These are phyloP conservation scores for Bolboschoenus planiculmis DNA, from an alignment of 176 grass and related monocot genomes.

Conservation along the genomic window DNA sequence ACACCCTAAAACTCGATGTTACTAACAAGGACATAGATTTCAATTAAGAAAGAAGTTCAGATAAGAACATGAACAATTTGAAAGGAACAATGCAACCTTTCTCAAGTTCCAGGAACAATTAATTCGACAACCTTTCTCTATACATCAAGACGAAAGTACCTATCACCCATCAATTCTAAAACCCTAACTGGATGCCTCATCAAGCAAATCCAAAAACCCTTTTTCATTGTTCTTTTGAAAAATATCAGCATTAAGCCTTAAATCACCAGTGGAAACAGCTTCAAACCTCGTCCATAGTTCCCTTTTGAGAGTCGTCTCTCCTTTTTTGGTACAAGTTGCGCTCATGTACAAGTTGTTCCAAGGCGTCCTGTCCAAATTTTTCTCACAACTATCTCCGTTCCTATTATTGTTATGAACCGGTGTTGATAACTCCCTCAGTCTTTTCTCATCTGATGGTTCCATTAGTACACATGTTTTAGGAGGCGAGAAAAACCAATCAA, in stretches of 20 bases:
- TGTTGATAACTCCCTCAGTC: slow-evolving; percentile 17
- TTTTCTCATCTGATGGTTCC: slow-evolving; percentile 35
- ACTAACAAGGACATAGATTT: slow-evolving; percentile 1
- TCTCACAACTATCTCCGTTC: slow-evolving; percentile 31
- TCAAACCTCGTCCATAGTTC: slow-evolving; percentile 91
- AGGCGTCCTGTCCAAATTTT: slow-evolving; percentile 32
- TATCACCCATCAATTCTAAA: background rate
- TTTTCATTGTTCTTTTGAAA: slow-evolving; percentile 42
- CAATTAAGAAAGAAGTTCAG: background rate
- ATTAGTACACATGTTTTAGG: slow-evolving; percentile 69
- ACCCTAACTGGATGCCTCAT: slow-evolving; percentile 48
- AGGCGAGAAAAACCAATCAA: slow-evolving; percentile 90
- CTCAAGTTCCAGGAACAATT: background rate
- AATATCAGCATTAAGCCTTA: slow-evolving; percentile 46
- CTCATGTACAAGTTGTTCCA: slow-evolving; percentile 66
- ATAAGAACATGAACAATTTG: background rate
- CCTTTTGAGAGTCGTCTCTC: slow-evolving; percentile 83
- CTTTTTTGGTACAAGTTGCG: slow-evolving; percentile 46
- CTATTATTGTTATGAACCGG: slow-evolving; percentile 35
- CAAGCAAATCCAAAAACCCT: slow-evolving; percentile 80
- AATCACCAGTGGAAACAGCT: slow-evolving; percentile 40
- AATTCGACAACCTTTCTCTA: background rate
- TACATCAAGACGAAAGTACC: background rate
- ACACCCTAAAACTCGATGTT: background rate
- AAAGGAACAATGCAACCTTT: background rate